These are phyloP conservation scores for Coemansia sp. DNA, from an alignment of 192 early-diverging fungal species.

Conservation along the genomic window DNA sequence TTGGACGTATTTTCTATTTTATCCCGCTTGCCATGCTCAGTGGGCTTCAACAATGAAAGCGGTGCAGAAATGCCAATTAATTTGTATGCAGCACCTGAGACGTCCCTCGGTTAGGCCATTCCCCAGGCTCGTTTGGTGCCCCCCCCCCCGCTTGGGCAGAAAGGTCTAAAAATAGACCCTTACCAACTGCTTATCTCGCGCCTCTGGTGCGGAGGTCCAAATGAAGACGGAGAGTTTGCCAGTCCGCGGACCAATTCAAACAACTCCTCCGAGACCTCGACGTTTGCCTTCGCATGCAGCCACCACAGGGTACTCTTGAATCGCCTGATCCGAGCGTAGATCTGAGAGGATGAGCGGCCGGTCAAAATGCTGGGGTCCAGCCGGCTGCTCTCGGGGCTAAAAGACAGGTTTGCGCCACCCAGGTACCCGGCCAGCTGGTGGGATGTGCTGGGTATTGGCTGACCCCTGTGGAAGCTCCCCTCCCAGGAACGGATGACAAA, in stretches of 20 bases:
- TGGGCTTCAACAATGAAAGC: too few relatives aligned
- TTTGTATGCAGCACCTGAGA: too few relatives aligned
- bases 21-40: too few relatives aligned
- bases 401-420: not conserved
- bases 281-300: conserved; percentile 14
- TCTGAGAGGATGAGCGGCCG: not conserved
- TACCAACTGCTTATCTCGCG: too few relatives aligned
- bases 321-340: not conserved
- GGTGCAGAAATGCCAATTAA: too few relatives aligned
- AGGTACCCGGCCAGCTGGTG: not conserved
- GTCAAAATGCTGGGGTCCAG: not conserved
- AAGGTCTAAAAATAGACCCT: not conserved
- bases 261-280: conserved; percentile 14
- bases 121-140: too few relatives aligned
- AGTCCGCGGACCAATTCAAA: conserved; percentile 27
- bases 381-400: too few relatives aligned
- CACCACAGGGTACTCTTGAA: conserved; percentile 15
- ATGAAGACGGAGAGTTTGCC: conserved; percentile 25
- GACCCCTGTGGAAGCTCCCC: not conserved
- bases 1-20: too few relatives aligned
- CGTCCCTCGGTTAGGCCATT: too few relatives aligned
- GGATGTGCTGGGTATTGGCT: not conserved
- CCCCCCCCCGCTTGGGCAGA: too few relatives aligned
- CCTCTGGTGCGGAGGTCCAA: conserved; percentile 1
- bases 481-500: conserved; percentile 9